phyloP scores from a whole-genome alignment of 2,329 filamentous ascomycete species.

The Cercospora sp. region DNA sequence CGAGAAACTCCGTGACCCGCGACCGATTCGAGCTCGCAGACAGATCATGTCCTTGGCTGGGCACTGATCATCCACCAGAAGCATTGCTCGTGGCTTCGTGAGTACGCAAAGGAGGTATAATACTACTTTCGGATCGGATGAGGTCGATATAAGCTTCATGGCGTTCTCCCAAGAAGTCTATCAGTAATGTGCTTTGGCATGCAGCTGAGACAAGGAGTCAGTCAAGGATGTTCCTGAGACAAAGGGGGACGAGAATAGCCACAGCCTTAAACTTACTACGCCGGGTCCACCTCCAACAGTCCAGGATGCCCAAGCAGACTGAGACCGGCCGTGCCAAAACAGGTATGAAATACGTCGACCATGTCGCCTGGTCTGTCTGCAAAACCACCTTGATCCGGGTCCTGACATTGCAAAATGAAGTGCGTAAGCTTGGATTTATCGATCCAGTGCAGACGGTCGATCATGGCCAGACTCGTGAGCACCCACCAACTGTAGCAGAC shows the following conservation, averaged over 20 bases:
- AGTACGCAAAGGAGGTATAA: not conserved
- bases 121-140: not conserved
- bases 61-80: not conserved
- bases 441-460: conserved; percentile 88
- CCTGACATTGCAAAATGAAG: conserved; percentile 89
- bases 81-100: not conserved
- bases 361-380: conserved; percentile 89
- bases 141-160: conserved; percentile 17
- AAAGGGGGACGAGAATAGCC: conserved; percentile 9
- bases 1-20: not conserved
- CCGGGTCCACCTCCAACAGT: conserved; percentile 77
- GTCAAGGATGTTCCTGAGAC: conserved; percentile 10
- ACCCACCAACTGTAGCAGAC: conserved; percentile 99
- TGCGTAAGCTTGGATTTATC: conserved; percentile 72
- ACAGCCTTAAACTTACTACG: conserved; percentile 62
- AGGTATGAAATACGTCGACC: conserved; percentile 96
- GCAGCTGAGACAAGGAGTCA: conserved; percentile 32
- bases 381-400: conserved; percentile 78
- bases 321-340: conserved; percentile 84
- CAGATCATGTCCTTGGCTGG: not conserved
- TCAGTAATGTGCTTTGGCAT: conserved; percentile 64
- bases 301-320: conserved; percentile 78
- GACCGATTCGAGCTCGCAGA: not conserved
- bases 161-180: conserved; percentile 53
- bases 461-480: conserved; percentile 84